Percentiles rank a stretch among this genome's conserved stretches.
Evolutionary conservation across 2,329 filamentous ascomycete species (phyloP).

Genomic region (Fusarium marasasianum): DNA sequence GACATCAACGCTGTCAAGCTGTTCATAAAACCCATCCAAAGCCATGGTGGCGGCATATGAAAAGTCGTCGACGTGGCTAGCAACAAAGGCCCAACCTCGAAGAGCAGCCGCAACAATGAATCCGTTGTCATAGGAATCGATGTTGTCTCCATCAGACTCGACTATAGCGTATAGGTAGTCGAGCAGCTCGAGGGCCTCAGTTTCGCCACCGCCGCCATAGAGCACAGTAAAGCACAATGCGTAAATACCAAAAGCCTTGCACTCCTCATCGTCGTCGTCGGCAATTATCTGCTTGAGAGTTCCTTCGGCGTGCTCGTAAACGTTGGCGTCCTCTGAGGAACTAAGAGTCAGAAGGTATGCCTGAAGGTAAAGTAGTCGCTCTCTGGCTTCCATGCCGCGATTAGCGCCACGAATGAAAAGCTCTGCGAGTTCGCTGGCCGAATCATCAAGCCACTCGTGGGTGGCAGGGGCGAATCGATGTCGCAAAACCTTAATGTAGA

Average conservation of each 20-base stretch:
- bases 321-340: slow-evolving; percentile 66
- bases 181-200: slow-evolving; percentile 76
- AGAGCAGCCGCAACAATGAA: slow-evolving; percentile 78
- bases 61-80: slow-evolving; percentile 79
- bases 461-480: slow-evolving; percentile 46
- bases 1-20: slow-evolving; percentile 78
- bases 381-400: slow-evolving; percentile 72
- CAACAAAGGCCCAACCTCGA: slow-evolving; percentile 82
- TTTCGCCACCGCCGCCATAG: slow-evolving; percentile 77
- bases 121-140: slow-evolving; percentile 76
- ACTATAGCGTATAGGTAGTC: slow-evolving; percentile 80
- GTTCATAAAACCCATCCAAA: slow-evolving; percentile 84
- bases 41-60: slow-evolving; percentile 75
- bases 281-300: slow-evolving; percentile 49
- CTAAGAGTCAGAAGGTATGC: slow-evolving; percentile 76
- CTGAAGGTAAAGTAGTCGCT: slow-evolving; percentile 75
- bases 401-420: slow-evolving; percentile 77
- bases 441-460: slow-evolving; percentile 63
- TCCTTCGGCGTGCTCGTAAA: slow-evolving; percentile 45
- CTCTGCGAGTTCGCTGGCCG: slow-evolving; percentile 64
- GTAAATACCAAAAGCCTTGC: slow-evolving; percentile 76
- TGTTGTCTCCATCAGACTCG: slow-evolving; percentile 78
- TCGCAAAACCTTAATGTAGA: slow-evolving; percentile 64
- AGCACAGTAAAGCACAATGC: slow-evolving; percentile 76
- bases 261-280: slow-evolving; percentile 70